Evolutionary conservation across 345 rosid genomes (phyloP).

Genomic region (Eucalyptus guilfoylei): DNA sequence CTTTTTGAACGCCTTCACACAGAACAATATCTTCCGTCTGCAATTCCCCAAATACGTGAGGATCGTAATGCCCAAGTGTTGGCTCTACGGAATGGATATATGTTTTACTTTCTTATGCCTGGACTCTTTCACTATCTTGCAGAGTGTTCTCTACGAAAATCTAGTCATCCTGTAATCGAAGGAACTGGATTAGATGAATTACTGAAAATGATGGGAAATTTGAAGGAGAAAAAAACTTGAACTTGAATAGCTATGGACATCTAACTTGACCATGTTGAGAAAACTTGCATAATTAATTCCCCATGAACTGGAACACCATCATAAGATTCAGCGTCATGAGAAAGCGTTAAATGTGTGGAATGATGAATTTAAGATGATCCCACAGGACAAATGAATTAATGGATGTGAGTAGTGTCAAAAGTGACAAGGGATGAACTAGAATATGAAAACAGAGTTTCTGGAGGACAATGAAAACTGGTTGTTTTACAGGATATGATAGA

Average conservation of each 20-base stretch:
- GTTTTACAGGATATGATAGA: neutral
- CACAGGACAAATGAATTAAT: neutral
- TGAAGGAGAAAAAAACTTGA: neutral
- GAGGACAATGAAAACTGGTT: neutral
- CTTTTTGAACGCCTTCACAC: slow-evolving; percentile 75
- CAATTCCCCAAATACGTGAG: neutral
- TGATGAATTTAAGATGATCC: neutral
- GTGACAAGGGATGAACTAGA: neutral
- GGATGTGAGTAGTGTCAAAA: neutral
- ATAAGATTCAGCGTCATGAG: neutral
- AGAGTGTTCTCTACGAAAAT: slow-evolving; percentile 47
- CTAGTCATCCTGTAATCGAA: slow-evolving; percentile 41
- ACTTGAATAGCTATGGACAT: neutral
- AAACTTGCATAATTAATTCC: neutral
- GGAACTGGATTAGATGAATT: neutral
- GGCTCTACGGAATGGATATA: neutral
- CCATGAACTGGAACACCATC: neutral
- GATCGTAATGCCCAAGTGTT: neutral
- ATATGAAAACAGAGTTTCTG: neutral
- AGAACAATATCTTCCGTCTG: slow-evolving; percentile 67
- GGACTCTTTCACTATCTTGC: slow-evolving; percentile 58
- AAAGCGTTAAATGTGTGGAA: neutral
- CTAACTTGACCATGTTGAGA: neutral
- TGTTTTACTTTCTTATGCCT: slow-evolving; percentile 17
- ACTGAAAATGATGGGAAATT: neutral